A percentile compares a stretch with the other conserved stretches of the same genome.
phyloP scores from a whole-genome alignment of 129 eudicot species.

The Solidago caesia region DNA sequence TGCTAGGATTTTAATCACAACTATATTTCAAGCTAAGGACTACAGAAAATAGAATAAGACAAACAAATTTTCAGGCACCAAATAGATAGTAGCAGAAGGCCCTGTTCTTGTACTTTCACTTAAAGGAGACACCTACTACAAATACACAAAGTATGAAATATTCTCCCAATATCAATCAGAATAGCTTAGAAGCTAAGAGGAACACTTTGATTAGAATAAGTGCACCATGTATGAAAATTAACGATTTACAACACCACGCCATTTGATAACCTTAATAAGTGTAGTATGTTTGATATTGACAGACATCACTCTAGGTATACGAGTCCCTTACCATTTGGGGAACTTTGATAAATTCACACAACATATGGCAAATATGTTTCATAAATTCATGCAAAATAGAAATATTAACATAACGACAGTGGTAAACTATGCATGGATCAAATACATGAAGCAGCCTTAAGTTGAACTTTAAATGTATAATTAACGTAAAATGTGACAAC shows the following conservation, averaged over 20 bases:
- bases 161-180: constrained; percentile 14
- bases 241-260: neutral
- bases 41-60: neutral
- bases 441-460: constrained; percentile 14
- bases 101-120: constrained; percentile 15
- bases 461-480: neutral
- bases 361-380: neutral
- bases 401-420: constrained; percentile 3
- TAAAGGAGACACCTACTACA: constrained; percentile 14
- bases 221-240: constrained; percentile 2
- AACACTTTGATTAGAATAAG: neutral
- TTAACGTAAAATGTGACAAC: neutral
- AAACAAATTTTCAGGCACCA: constrained; percentile 13
- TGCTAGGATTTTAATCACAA: constrained; percentile 15
- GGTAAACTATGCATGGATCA: constrained; percentile 7
- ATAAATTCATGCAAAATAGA: constrained; percentile 8
- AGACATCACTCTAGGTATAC: neutral
- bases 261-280: neutral
- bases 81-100: constrained; percentile 20
- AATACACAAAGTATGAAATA: constrained; percentile 1
- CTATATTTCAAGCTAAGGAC: constrained; percentile 21
- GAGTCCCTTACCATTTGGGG: neutral
- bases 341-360: constrained; percentile 9
- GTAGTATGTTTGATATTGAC: neutral
- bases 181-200: constrained; percentile 11